Evolutionary conservation across 2,329 filamentous ascomycete genomes (phyloP).

Genomic region (Phaeomoniella chlamydospora): DNA sequence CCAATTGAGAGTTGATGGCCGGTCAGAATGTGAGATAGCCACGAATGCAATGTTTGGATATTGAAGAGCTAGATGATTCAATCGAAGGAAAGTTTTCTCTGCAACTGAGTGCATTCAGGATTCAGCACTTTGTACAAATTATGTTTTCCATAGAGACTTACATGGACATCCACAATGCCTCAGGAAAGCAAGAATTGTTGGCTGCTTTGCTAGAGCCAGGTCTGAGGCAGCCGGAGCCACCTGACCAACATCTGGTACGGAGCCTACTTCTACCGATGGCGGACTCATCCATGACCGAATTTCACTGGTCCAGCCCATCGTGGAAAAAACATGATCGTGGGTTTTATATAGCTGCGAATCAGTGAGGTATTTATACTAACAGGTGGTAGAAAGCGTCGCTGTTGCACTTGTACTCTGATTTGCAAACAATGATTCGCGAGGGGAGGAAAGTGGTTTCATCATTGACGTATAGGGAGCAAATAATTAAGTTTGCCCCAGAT

Average conservation of each 20-base stretch:
- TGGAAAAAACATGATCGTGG: neutral
- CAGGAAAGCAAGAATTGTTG: constrained; percentile 51
- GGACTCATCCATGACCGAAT: constrained; percentile 27
- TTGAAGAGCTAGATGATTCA: constrained; percentile 37
- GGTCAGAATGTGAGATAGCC: constrained; percentile 46
- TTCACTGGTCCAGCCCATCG: constrained; percentile 11
- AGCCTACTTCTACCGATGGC: constrained; percentile 14
- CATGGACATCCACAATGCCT: constrained; percentile 63
- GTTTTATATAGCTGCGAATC: too few relatives aligned
- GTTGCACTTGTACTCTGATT: too few relatives aligned
- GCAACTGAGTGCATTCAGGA: constrained; percentile 34
- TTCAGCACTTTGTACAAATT: neutral
- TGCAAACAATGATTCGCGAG: too few relatives aligned
- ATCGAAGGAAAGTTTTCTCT: constrained; percentile 47
- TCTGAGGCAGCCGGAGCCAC: constrained; percentile 42
- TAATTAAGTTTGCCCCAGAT: too few relatives aligned
- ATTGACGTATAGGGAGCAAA: too few relatives aligned
- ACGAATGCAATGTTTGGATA: constrained; percentile 41
- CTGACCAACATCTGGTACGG: constrained; percentile 36
- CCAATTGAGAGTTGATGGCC: constrained; percentile 41
- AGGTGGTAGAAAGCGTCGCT: too few relatives aligned
- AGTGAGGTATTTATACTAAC: too few relatives aligned
- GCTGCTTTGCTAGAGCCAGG: constrained; percentile 34
- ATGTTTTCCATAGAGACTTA: constrained; percentile 21
- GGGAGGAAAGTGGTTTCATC: too few relatives aligned